Evolutionary conservation across 1,284 basidiomycete genomes (phyloP).

Genomic region (Boletus smithii): DNA sequence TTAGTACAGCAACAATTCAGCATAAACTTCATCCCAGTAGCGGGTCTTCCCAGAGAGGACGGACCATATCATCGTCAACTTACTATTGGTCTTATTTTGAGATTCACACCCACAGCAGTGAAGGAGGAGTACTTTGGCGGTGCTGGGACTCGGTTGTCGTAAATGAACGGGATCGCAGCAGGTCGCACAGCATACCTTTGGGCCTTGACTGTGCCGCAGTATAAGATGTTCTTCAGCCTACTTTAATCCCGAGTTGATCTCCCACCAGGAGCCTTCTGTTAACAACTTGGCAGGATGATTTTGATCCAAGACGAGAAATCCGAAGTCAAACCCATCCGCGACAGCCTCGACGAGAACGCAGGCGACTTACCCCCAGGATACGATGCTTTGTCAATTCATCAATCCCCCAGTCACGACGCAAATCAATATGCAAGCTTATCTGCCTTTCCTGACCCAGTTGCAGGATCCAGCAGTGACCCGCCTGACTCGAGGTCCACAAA

Average conservation of each 20-base stretch:
- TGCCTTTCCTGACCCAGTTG: background rate
- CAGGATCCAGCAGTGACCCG: background rate
- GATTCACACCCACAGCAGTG: too few relatives aligned
- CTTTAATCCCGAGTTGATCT: too few relatives aligned
- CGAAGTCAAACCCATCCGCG: background rate
- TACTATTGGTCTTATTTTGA: too few relatives aligned
- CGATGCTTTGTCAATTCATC: constrained; percentile 10
- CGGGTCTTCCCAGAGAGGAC: too few relatives aligned
- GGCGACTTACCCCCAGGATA: constrained; percentile 22
- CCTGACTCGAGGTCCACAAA: too few relatives aligned
- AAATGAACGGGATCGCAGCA: background rate
- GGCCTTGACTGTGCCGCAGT: too few relatives aligned
- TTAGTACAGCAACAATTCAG: too few relatives aligned
- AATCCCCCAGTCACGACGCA: background rate
- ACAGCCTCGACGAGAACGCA: background rate
- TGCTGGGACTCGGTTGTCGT: background rate
- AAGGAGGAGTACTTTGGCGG: background rate
- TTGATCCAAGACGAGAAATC: background rate
- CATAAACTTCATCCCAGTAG: too few relatives aligned
- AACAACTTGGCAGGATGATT: background rate
- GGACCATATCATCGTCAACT: too few relatives aligned
- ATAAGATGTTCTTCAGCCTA: too few relatives aligned
- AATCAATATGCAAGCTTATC: background rate
- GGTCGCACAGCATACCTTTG: background rate
- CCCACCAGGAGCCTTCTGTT: background rate